Evolutionary conservation across 768 basidiomycete genomes (phyloP), one percentile per base, ranked within the genome.

Genomic region (Mycena metata): DNA sequence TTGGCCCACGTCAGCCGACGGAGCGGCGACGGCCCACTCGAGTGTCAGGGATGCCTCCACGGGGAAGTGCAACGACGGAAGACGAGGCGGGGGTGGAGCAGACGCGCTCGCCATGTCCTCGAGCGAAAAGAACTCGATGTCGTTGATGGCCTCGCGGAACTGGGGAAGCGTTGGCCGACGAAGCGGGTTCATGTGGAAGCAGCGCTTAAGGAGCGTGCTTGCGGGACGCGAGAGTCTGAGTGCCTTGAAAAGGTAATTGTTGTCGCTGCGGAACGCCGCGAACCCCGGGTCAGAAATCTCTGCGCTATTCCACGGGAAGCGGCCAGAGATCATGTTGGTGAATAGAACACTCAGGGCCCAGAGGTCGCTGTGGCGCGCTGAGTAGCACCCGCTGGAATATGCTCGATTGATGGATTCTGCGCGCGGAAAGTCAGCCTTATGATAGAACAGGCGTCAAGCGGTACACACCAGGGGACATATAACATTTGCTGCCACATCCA

Each of bases 381-480:
- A 67, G n/a, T 67, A 67, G 43, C 46, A 50, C 1, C 24, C 33
- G 15, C 36, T 9, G 10, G 43, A 1, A 6, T 46, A 43, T n/a
- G 21, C 59, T 0, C n/a, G 24, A 24, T 67, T 52, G 9, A 67
- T 30, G 0, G 58, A 60, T 24, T 67, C 66, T 67, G 36, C 6
- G 23, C 11, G 30, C 33, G 0, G 35, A 30, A 3, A 30, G 30
- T 30, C n/a, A 50, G 9, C 42, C 30, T 5, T 11, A 41, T 15
- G 13, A 5, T 43, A 30, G 41, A 11, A 11, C 8, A 3, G 24
- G 21, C 19, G 9, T 13, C 24, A 12, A 35, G 17, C 4, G 35
- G 21, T 19, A 63, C 58, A 26, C 17, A 69, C 69, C 69, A 6
- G 69, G 64, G 21, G 52, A 61, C 64, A 65, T 69, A 36, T 65